Evolutionary conservation across 805 yeast species (phyloP), one percentile per base, ranked within the genome.

Genomic region (Spathaspora gorwiae): DNA sequence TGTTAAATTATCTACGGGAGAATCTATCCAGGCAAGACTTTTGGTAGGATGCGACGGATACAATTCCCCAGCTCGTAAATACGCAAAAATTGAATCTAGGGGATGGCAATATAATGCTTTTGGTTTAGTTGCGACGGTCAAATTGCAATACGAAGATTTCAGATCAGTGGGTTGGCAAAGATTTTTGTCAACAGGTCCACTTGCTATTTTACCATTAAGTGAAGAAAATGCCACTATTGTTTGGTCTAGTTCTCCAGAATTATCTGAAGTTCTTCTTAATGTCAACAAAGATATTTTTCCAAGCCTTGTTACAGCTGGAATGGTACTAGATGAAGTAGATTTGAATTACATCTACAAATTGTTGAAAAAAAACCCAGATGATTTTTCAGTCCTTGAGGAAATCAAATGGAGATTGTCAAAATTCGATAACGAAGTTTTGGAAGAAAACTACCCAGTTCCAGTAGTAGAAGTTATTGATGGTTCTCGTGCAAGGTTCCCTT

Each of bases 31-130:
- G 55, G 77, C 96, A 0, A 73, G 96, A 44, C 70, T 90, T n/a
- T 69, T 90, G 15, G 80, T 94, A 12, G 99, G 99, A 7, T 96
- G 97, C 35, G 99, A 94, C 62, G 99, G 99, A 1, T 89, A 82
- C 62, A 88, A 90, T 62, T 90, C 97, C 1, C 97, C 97, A 0
- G 98, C 87, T 6, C 76, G 97, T 40, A 74, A 77, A 50, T 90
- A 77, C 57, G 84, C 97, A 0, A 81, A 79, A 1, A 90, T 94
- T 45, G 83, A 82, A 58, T 80, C 95, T 1, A 76, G 96, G 40
- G 99, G 99, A 12, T 94, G 98, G 98, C 79, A 78, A 41, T 94
- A 94, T 65, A 73, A 84, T 53, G 75, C 88, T 40, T 87, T 83
- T 67, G 99, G 98, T 1, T 83, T 90, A n/a, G 99, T 94, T 2